Conservation (phyloP, 169 alveolate species). For the Eimeria zaria region DNA sequence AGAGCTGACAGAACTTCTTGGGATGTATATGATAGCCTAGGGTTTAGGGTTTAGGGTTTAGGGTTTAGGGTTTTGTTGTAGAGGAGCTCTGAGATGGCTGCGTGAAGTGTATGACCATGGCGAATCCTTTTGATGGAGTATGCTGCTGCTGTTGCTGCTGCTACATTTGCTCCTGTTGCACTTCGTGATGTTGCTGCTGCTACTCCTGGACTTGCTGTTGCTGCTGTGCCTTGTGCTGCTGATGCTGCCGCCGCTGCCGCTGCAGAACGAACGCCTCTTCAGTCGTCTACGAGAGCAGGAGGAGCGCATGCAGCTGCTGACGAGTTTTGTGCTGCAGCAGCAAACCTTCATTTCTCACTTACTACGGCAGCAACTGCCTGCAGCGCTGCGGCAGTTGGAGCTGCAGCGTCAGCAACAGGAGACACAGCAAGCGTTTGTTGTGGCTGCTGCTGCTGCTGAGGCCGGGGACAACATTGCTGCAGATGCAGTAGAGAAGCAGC, state of each 20-base stretch:
- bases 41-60: not conserved
- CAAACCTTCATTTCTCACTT: constrained; percentile 40
- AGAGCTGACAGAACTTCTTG: no score
- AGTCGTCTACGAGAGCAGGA: constrained; percentile 50
- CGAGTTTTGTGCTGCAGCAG: constrained; percentile 70
- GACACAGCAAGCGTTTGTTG: constrained; percentile 43
- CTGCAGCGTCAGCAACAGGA: constrained; percentile 72
- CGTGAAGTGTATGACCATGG: not conserved
- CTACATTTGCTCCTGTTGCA: not conserved
- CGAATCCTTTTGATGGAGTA: not conserved
- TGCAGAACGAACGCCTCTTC: constrained; percentile 70
- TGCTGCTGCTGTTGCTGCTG: not conserved
- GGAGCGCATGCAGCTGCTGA: constrained; percentile 54
- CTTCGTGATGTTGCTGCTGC: no score
- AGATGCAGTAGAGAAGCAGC: constrained; percentile 55
- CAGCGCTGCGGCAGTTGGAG: constrained; percentile 77
- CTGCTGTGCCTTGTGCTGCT: not conserved
- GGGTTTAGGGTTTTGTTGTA: not conserved
- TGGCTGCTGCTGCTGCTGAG: constrained; percentile 40
- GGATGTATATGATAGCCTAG: no score
- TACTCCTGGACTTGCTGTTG: not conserved
- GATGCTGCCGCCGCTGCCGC: not conserved
- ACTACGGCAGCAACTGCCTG: constrained; percentile 75
- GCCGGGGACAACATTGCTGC: constrained; percentile 18
- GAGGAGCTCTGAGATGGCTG: not conserved